Base-by-base conservation (phyloP, 2,329 filamentous ascomycete species). In the Botryotinia globosa region DNA sequence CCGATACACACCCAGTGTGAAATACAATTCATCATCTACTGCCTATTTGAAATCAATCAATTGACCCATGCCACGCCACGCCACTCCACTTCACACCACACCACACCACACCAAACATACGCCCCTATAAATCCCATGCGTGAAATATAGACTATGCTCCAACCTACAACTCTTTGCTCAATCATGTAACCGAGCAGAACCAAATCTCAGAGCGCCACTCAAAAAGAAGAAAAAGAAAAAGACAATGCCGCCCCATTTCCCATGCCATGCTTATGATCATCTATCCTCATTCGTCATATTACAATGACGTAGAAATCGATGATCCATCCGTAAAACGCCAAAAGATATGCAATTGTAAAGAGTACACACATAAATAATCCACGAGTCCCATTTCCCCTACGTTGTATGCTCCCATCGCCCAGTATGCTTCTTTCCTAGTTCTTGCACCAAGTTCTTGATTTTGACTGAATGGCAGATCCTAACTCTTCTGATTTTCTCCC, bases 401-500 rank as follows among this genome's bases (percentile, higher is more conserved):
- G 32, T 34, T 22, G 45, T 54, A 66, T 66, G 45, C 32, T 9
- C 8, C 12, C 25, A 18, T 54, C 34, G 34, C n/a, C 45, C 9
- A 54, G 14, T 66, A 54, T 66, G 45, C 64, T 39, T 39, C 25
- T 25, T 29, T 54, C 45, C 45, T 25, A 14, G n/a, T 54, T 22
- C 45, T 16, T 12, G 45, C 18, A 51, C 20, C 63, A 34, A 20
- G 14, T n/a, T 51, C 64, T n/a, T 29, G 34, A 66, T n/a, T 39
- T 29, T 39, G 32, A 22, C 34, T 25, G 9, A n/a, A 37, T 66
- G 32, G 22, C 34, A 45, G 32, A 39, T 54, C 7, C 62, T 34
- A 66, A 29, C 9, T 51, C 45, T n/a, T 66, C 14, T 66, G 63
- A 14, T 29, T 71, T n/a, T 39, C 71, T 34, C 69, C 74, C 29